A percentile compares a stretch with the other conserved stretches of the same genome.
Evolutionary conservation across 2,329 filamentous ascomycete genomes (phyloP).

Genomic region (Fusarium illudens): DNA sequence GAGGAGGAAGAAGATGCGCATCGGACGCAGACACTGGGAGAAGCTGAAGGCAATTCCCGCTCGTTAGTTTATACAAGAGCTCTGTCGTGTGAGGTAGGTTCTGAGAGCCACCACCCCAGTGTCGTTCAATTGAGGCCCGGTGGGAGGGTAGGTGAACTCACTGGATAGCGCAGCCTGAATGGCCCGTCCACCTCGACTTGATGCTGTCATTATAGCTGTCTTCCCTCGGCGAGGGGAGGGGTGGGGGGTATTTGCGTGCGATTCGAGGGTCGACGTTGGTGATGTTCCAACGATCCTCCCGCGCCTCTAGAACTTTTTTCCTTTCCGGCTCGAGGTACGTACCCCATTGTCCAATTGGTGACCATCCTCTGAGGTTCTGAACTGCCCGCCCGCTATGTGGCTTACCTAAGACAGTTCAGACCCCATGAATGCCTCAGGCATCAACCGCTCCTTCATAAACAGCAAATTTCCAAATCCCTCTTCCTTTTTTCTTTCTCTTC

Average conservation of each 20-base stretch:
- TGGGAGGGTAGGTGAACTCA: constrained; percentile 45
- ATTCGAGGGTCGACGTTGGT: constrained; percentile 5
- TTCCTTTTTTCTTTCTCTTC: constrained; percentile 46
- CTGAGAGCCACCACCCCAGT: background rate
- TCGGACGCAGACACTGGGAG: constrained; percentile 49
- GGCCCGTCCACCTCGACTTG: constrained; percentile 64
- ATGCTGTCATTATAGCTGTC: constrained; percentile 56
- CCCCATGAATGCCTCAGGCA: constrained; percentile 42
- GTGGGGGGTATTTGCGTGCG: constrained; percentile 7
- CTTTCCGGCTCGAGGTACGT: constrained; percentile 33
- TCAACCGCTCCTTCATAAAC: constrained; percentile 1
- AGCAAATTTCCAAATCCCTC: constrained; percentile 33
- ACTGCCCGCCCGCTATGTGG: background rate
- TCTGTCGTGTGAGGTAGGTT: background rate
- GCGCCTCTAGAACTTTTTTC: constrained; percentile 43
- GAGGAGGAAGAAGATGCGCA: constrained; percentile 48
- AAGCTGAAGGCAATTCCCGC: constrained; percentile 29
- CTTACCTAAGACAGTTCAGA: constrained; percentile 2
- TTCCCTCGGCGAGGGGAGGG: constrained; percentile 20
- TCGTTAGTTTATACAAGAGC: constrained; percentile 15
- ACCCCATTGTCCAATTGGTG: constrained; percentile 19
- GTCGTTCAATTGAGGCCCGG: constrained; percentile 31
- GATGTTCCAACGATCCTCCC: constrained; percentile 30
- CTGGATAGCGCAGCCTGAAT: constrained; percentile 60
- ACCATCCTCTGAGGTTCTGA: background rate